These are phyloP conservation scores for Scenedesmus sp. DNA, from an alignment of 163 green algal species.

Conservation along the genomic window DNA sequence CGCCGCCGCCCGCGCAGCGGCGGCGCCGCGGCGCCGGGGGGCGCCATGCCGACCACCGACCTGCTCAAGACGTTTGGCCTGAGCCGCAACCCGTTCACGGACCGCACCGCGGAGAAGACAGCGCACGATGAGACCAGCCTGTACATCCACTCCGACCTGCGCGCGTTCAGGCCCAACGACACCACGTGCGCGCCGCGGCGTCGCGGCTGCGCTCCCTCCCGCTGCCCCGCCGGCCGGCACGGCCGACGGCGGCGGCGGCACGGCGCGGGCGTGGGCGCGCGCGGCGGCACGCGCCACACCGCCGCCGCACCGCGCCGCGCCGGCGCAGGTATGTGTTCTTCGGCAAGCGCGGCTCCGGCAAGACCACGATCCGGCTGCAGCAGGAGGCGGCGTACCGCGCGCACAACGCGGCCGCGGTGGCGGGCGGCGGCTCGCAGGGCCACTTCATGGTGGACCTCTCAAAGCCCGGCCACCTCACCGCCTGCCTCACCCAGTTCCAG, in stretches of 20 bases:
- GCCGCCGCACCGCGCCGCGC: too few species aligned
- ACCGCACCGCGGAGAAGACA: conserved; percentile 89
- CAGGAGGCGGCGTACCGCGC: conserved; percentile 78
- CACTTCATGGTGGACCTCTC: conserved; percentile 86
- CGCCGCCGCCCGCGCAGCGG: too few species aligned
- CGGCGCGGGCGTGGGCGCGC: too few species aligned
- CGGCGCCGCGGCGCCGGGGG: too few species aligned
- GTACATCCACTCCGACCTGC: conserved; percentile 85
- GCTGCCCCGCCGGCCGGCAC: too few species aligned
- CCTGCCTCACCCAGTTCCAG: conserved; percentile 82
- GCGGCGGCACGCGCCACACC: too few species aligned
- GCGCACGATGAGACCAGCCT: conserved; percentile 69
- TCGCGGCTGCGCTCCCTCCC: too few species aligned
- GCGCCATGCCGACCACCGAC: conserved; percentile 72
- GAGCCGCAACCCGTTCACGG: conserved; percentile 84
- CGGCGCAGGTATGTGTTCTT: conserved; percentile 99
- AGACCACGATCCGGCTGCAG: conserved; percentile 89
- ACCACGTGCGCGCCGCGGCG: too few species aligned
- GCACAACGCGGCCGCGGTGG: conserved; percentile 58
- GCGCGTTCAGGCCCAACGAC: conserved; percentile 81
- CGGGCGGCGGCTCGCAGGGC: conserved; percentile 57
- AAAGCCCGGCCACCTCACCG: conserved; percentile 82
- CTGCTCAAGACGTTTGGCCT: conserved; percentile 83
- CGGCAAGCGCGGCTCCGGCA: conserved; percentile 80
- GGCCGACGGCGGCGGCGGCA: too few species aligned